Evolutionary conservation across 2,329 filamentous ascomycete genomes (phyloP).

Genomic region (Paraphoma sp.): DNA sequence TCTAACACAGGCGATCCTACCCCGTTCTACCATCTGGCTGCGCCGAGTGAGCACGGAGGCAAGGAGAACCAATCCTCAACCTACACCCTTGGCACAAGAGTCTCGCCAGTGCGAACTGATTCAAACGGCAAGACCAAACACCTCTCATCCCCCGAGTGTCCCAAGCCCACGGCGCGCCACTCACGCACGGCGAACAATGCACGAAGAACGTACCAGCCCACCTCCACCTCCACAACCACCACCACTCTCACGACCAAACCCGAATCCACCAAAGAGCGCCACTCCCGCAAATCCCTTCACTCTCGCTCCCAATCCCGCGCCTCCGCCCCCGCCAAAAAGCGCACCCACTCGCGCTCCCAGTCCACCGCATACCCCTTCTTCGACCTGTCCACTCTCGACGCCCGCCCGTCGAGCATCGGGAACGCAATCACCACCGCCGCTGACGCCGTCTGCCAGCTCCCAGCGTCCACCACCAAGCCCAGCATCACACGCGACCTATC

Average conservation of each 20-base stretch:
- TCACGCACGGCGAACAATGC: constrained; percentile 9
- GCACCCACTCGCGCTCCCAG: constrained; percentile 32
- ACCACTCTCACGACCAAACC: constrained; percentile 4
- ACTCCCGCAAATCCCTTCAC: constrained; percentile 33
- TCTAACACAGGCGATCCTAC: constrained; percentile 25
- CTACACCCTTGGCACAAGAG: constrained; percentile 24
- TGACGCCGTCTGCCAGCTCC: neutral
- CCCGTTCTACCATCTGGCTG: constrained; percentile 22
- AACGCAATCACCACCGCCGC: constrained; percentile 8
- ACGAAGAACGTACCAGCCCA: constrained; percentile 10
- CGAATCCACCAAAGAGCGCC: constrained; percentile 23
- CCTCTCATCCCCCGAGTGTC: constrained; percentile 20
- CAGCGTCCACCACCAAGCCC: constrained; percentile 5
- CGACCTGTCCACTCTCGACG: constrained; percentile 18
- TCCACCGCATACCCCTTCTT: constrained; percentile 39
- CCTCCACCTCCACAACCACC: constrained; percentile 2
- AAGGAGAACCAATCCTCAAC: constrained; percentile 39
- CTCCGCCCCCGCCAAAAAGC: constrained; percentile 21
- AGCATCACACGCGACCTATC: constrained; percentile 22
- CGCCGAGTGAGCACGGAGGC: constrained; percentile 31
- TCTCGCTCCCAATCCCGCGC: constrained; percentile 28
- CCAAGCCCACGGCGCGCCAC: constrained; percentile 19
- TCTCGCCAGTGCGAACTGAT: constrained; percentile 1
- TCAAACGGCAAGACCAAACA: constrained; percentile 11
- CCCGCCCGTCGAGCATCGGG: constrained; percentile 8